Conservation (phyloP, 345 rosid species). For the Raphanus raphanistrum region DNA sequence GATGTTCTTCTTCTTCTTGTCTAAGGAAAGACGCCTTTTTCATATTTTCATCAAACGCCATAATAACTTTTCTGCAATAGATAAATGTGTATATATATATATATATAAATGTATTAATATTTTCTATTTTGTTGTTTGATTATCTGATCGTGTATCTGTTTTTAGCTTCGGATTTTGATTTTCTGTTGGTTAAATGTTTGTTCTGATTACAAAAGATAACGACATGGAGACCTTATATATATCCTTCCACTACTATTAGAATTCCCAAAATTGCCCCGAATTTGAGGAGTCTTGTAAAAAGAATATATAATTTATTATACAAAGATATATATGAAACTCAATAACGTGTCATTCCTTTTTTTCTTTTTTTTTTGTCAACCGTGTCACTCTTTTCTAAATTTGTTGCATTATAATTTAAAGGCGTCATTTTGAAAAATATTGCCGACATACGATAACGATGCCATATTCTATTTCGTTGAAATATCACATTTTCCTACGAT, state of each 20-base stretch:
- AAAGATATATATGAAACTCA: not conserved
- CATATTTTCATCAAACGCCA: not conserved
- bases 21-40: conserved; percentile 31
- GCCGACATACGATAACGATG: not conserved
- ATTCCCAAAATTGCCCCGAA: conserved; percentile 9
- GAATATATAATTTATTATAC: not conserved
- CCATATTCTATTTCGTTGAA: not conserved
- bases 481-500: not conserved
- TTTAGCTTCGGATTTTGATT: not conserved
- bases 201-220: conserved; percentile 2
- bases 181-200: conserved; percentile 1
- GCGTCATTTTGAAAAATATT: not conserved
- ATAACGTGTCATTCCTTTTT: not conserved
- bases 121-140: not conserved
- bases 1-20: conserved; percentile 32
- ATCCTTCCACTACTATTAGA: not conserved
- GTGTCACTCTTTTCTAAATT: not conserved
- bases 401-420: not conserved
- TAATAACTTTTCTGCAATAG: conserved; percentile 11
- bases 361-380: not conserved
- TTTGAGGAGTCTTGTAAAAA: not conserved
- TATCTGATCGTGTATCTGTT: not conserved
- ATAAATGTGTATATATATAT: not conserved
- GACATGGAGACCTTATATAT: conserved; percentile 29
- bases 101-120: not conserved